These are phyloP conservation scores for Backusella mclennaniae DNA, from an alignment of 192 early-diverging fungal species.

Conservation along the genomic window DNA sequence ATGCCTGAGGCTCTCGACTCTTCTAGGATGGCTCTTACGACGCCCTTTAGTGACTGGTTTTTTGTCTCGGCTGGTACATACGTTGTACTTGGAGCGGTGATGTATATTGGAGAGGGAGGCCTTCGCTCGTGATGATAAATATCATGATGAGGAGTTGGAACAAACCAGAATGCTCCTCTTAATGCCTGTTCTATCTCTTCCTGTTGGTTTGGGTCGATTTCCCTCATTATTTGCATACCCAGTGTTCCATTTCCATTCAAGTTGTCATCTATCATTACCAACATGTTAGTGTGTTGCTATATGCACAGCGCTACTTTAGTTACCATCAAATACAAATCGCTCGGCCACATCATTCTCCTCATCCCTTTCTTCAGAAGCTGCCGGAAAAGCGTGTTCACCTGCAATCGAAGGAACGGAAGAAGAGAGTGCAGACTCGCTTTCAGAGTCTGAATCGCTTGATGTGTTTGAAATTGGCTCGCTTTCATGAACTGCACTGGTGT, in stretches of 20 bases:
- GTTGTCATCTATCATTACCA: not conserved
- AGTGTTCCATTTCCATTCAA: not conserved
- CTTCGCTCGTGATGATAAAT: not conserved
- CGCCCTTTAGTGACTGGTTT: no score
- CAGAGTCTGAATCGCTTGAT: not conserved
- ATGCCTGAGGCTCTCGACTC: not conserved
- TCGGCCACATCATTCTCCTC: not conserved
- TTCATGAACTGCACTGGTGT: not conserved
- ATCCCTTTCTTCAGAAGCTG: not conserved
- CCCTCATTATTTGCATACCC: not conserved
- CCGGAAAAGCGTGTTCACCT: not conserved
- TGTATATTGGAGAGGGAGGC: not conserved
- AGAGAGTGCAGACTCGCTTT: not conserved
- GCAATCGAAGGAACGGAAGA: not conserved
- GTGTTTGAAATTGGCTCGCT: not conserved
- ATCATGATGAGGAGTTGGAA: not conserved
- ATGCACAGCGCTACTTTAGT: not conserved
- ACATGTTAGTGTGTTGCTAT: not conserved
- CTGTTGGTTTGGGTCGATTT: not conserved
- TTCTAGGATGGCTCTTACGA: no score
- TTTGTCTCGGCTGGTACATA: not conserved
- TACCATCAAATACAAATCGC: not conserved
- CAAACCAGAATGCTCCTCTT: constrained; percentile 1
- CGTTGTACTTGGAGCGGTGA: not conserved
- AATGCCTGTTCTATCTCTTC: not conserved